A percentile compares a stretch with the other conserved stretches of the same genome.
Evolutionary conservation across 2,329 filamentous ascomycete genomes (phyloP).

Genomic region (Ceratocystis papillata): DNA sequence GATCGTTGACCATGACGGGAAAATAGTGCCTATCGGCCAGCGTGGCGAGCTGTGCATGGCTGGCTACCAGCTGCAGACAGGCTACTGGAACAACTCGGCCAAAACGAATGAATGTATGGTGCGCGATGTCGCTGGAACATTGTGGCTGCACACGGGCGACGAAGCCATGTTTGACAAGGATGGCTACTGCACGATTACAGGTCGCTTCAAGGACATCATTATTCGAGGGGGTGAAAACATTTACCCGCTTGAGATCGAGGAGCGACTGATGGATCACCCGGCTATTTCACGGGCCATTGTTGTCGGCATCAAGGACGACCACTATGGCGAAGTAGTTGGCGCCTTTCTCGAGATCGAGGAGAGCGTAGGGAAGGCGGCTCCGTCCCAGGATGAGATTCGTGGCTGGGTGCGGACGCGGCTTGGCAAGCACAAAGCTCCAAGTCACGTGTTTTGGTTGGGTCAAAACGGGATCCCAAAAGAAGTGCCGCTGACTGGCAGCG

Average conservation of each 20-base stretch:
- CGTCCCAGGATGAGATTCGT: constrained; percentile 44
- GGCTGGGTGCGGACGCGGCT: constrained; percentile 52
- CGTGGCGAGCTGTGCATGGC: constrained; percentile 67
- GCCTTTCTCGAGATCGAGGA: constrained; percentile 46
- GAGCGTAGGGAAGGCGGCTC: constrained; percentile 30
- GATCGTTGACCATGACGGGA: constrained; percentile 58
- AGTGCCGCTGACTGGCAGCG: constrained; percentile 59
- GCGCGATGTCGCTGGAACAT: constrained; percentile 41
- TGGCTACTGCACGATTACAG: constrained; percentile 63
- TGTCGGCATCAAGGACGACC: constrained; percentile 56
- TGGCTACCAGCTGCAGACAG: constrained; percentile 62
- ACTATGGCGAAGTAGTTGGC: constrained; percentile 62
- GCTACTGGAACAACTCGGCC: constrained; percentile 58
- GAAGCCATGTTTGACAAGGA: constrained; percentile 56
- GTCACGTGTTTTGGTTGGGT: constrained; percentile 67
- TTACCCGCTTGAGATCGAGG: constrained; percentile 66
- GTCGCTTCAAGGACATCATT: constrained; percentile 69
- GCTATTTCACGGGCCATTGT: constrained; percentile 54
- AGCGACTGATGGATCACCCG: constrained; percentile 55
- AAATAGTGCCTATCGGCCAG: constrained; percentile 54
- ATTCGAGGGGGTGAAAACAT: constrained; percentile 65
- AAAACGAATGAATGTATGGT: constrained; percentile 57
- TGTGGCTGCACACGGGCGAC: constrained; percentile 60
- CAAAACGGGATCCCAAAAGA: constrained; percentile 43
- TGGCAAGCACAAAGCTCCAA: constrained; percentile 57